Evolutionary conservation across 495 filamentous ascomycete species (phyloP).

Genomic region (Zalerion maritima): DNA sequence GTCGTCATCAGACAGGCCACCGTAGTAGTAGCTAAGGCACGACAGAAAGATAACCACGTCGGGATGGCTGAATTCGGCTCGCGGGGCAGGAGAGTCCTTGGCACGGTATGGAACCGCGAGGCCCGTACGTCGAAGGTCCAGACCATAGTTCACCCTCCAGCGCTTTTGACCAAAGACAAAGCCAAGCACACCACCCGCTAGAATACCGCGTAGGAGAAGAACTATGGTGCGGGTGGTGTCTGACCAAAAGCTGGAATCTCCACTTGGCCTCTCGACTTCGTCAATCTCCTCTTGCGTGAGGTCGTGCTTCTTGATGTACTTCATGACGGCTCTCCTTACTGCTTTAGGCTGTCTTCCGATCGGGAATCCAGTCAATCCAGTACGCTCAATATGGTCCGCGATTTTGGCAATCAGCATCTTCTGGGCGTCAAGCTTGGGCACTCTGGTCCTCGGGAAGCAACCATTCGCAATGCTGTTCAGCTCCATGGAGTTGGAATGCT

Average conservation of each 20-base stretch:
- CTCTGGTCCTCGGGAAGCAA: slow-evolving; percentile 29
- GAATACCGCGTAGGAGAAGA: slow-evolving; percentile 44
- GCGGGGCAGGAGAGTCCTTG: slow-evolving; percentile 47
- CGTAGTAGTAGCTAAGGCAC: slow-evolving; percentile 53
- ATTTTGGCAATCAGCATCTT: slow-evolving; percentile 16
- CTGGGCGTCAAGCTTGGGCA: slow-evolving; percentile 23
- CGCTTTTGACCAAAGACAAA: slow-evolving; percentile 45
- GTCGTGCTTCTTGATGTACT: slow-evolving; percentile 26
- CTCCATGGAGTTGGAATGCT: slow-evolving; percentile 25
- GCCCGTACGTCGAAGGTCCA: slow-evolving; percentile 32
- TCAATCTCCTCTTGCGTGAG: slow-evolving; percentile 16
- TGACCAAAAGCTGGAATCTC: slow-evolving; percentile 24
- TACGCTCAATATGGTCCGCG: slow-evolving; percentile 20
- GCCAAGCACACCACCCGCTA: slow-evolving; percentile 39
- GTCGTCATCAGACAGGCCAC: slow-evolving; percentile 40
- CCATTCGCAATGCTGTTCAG: slow-evolving; percentile 13
- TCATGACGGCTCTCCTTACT: slow-evolving; percentile 22
- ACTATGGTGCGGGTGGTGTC: slow-evolving; percentile 23
- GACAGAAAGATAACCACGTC: slow-evolving; percentile 58
- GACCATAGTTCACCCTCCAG: slow-evolving; percentile 55
- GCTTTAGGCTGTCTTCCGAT: slow-evolving; percentile 22
- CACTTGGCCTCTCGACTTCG: slow-evolving; percentile 16
- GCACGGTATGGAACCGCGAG: slow-evolving; percentile 60
- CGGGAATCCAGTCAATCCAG: slow-evolving; percentile 25
- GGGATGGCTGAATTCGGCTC: slow-evolving; percentile 61